phyloP scores from a whole-genome alignment of 1,139 yeast genomes.

The Lodderomyces pseudojiufengensis region DNA sequence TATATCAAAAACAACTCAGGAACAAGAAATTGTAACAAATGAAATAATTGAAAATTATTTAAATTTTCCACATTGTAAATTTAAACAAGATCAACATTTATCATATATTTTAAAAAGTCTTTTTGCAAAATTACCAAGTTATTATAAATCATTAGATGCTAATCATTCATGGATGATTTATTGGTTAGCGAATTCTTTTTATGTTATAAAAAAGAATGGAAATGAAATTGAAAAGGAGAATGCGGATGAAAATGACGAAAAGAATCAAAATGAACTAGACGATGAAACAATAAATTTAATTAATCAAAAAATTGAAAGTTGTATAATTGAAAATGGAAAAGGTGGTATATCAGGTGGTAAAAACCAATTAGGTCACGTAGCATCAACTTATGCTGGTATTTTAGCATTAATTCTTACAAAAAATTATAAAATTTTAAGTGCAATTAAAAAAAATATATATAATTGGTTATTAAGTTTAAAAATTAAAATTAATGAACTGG shows the following conservation, averaged over 20 bases:
- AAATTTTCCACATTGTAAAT: constrained; percentile 11
- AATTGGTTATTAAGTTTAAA: constrained; percentile 68
- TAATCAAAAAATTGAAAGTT: constrained; percentile 24
- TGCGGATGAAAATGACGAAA: background rate
- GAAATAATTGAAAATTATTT: constrained; percentile 22
- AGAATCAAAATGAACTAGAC: background rate
- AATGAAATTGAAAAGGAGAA: background rate
- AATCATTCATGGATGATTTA: constrained; percentile 88
- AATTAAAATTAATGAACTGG: constrained; percentile 24
- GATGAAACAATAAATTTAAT: constrained; percentile 7
- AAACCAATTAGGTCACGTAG: constrained; percentile 79
- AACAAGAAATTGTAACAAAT: constrained; percentile 41
- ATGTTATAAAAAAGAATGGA: constrained; percentile 4
- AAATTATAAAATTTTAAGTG: constrained; percentile 31
- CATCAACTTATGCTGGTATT: constrained; percentile 79
- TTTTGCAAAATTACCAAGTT: constrained; percentile 43
- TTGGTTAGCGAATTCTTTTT: constrained; percentile 67
- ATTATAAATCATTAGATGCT: constrained; percentile 63
- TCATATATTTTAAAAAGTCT: constrained; percentile 28
- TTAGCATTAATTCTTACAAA: constrained; percentile 57
- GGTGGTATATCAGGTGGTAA: constrained; percentile 88
- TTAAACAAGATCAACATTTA: constrained; percentile 18
- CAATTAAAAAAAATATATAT: constrained; percentile 39
- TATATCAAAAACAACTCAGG: constrained; percentile 32
- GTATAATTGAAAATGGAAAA: constrained; percentile 28